Evolutionary conservation across 305 asterid genomes (phyloP).

Genomic region (Andrographis paniculata): DNA sequence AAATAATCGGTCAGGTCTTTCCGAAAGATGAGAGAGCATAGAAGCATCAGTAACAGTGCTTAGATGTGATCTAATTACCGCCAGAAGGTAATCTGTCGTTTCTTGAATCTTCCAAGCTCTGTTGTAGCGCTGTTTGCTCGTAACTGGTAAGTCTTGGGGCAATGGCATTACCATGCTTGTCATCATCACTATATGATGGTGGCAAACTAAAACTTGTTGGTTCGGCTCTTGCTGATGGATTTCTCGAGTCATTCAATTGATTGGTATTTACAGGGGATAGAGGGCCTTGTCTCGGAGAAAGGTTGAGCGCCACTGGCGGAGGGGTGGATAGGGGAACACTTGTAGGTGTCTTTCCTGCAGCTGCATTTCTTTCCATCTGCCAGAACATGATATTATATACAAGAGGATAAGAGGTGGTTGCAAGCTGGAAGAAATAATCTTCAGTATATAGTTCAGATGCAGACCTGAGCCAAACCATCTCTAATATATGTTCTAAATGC

Average conservation of each 20-base stretch:
- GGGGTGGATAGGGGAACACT: constrained; percentile 97
- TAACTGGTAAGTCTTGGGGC: constrained; percentile 35
- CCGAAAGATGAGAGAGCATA: not conserved
- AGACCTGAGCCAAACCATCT: constrained; percentile 96
- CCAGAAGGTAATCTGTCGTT: constrained; percentile 78
- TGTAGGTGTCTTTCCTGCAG: constrained; percentile 95
- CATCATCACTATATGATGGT: constrained; percentile 73
- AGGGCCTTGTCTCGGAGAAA: constrained; percentile 68
- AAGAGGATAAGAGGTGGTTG: not conserved
- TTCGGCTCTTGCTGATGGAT: constrained; percentile 46
- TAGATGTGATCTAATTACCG: constrained; percentile 34
- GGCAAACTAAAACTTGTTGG: constrained; percentile 78
- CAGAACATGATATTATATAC: constrained; percentile 15
- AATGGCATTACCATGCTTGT: constrained; percentile 27
- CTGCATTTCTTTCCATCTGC: constrained; percentile 99
- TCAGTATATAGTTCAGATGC: constrained; percentile 16
- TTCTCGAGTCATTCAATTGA: constrained; percentile 47
- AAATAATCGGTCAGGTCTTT: not conserved
- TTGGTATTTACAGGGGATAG: constrained; percentile 71
- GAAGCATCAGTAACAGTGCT: not conserved
- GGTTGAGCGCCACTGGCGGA: constrained; percentile 72
- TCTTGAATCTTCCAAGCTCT: constrained; percentile 53
- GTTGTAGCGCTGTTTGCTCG: constrained; percentile 46
- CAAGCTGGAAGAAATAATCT: constrained; percentile 1
- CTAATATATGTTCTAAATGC: constrained; percentile 94